phyloP scores from a whole-genome alignment of 176 grass and related monocot genomes.

The Elymus sibiricus region DNA sequence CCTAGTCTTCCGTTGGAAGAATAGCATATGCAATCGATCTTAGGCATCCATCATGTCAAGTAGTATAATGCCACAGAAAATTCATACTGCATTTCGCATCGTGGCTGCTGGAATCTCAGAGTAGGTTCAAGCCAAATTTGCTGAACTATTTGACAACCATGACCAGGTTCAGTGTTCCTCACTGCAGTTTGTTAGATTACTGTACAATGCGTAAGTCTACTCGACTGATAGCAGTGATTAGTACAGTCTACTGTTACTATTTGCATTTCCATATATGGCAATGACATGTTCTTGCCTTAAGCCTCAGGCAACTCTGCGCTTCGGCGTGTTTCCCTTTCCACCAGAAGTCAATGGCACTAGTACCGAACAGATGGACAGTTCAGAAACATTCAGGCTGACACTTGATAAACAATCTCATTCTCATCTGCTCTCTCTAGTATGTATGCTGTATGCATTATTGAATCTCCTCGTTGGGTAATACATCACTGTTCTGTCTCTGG shows the following conservation, averaged over 20 bases:
- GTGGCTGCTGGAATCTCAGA: background rate
- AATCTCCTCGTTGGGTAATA: background rate
- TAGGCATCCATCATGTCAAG: conserved; percentile 26
- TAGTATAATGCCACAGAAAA: conserved; percentile 13
- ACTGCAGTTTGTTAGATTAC: background rate
- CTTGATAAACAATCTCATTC: background rate
- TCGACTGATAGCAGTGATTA: background rate
- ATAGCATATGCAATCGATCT: background rate
- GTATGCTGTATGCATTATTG: background rate
- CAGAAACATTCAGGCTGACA: conserved; percentile 14
- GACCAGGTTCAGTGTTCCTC: background rate
- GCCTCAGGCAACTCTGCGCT: background rate
- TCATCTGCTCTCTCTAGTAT: background rate
- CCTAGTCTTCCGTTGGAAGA: background rate
- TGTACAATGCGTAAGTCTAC: background rate
- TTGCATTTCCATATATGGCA: background rate
- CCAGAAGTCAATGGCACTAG: conserved; percentile 10
- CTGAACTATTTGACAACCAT: conserved; percentile 9
- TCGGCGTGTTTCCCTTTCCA: background rate
- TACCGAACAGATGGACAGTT: conserved; percentile 14
- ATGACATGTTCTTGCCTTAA: background rate
- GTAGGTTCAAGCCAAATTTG: conserved; percentile 6
- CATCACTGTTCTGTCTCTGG: background rate
- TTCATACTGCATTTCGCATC: background rate
- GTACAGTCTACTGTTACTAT: background rate